Conservation (phyloP, 768 basidiomycete species). For the Saitozyma podzolica region DNA sequence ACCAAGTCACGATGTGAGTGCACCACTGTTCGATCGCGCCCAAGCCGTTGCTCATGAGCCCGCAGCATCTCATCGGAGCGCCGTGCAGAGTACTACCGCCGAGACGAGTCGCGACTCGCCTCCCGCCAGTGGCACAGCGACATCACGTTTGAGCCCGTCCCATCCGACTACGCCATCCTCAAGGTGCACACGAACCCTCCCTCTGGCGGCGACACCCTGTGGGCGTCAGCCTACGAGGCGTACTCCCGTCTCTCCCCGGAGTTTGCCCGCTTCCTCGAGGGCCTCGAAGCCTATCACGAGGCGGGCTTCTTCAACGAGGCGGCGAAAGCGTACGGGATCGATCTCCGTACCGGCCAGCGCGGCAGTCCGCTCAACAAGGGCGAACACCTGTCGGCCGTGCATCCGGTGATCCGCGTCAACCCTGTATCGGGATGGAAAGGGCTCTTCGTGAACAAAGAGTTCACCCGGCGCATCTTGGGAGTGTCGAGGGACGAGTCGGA, state of each 20-base stretch:
- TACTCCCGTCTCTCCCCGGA: slow-evolving; percentile 66
- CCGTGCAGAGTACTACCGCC: not conserved
- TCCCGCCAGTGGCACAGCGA: slow-evolving; percentile 56
- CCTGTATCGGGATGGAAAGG: slow-evolving; percentile 65
- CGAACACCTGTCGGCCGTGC: slow-evolving; percentile 58
- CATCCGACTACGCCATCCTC: slow-evolving; percentile 63
- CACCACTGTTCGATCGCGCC: slow-evolving; percentile 19
- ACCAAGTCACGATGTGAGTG: slow-evolving; percentile 46
- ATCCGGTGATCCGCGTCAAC: slow-evolving; percentile 60
- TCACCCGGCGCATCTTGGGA: slow-evolving; percentile 62
- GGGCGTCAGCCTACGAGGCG: slow-evolving; percentile 59
- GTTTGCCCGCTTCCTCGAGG: slow-evolving; percentile 60
- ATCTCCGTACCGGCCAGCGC: slow-evolving; percentile 47
- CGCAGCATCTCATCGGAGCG: not conserved
- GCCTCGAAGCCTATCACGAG: slow-evolving; percentile 62
- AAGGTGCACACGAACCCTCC: slow-evolving; percentile 28
- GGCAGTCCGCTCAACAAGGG: slow-evolving; percentile 63
- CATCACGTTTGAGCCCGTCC: slow-evolving; percentile 65
- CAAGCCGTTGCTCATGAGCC: slow-evolving; percentile 12
- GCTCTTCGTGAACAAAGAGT: slow-evolving; percentile 62
- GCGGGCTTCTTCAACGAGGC: slow-evolving; percentile 39
- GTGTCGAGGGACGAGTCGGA: slow-evolving; percentile 62
- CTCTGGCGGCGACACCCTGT: slow-evolving; percentile 55
- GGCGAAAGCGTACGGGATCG: slow-evolving; percentile 43
- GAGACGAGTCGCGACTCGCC: not conserved